Evolutionary conservation across 1,284 basidiomycete species (phyloP).

Genomic region (Cryptococcus sp.): DNA sequence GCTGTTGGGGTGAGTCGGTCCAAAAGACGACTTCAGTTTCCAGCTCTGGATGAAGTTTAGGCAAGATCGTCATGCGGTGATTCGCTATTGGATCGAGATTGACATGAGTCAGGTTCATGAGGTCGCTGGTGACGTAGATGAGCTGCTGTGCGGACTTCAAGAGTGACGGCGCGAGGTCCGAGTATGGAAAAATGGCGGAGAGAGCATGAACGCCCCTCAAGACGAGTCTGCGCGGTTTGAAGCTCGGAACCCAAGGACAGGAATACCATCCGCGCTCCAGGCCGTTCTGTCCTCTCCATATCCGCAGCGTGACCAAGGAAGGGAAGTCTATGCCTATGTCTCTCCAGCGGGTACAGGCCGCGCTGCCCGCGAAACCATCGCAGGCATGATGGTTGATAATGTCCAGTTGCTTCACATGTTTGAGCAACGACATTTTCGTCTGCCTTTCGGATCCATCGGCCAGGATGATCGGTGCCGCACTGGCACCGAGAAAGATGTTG

Average conservation of each 20-base stretch:
- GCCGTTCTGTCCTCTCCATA: background rate
- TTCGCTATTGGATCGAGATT: background rate
- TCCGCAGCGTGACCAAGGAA: conserved; percentile 1
- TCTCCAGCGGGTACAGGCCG: conserved; percentile 14
- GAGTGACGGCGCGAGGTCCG: background rate
- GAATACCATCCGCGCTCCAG: background rate
- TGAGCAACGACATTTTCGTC: conserved; percentile 5
- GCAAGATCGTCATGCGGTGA: background rate
- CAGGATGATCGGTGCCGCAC: conserved; percentile 4
- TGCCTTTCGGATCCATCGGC: conserved; percentile 5
- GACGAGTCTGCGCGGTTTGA: conserved; percentile 1
- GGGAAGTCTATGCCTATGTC: conserved; percentile 9
- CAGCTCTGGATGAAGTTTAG: background rate
- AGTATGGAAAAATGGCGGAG: background rate
- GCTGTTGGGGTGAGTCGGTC: conserved; percentile 2
- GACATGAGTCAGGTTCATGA: conserved; percentile 3
- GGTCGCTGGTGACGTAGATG: conserved; percentile 1
- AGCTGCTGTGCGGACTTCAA: background rate
- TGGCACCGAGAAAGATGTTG: conserved; percentile 8
- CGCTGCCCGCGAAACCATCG: conserved; percentile 2
- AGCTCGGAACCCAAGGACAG: conserved; percentile 10
- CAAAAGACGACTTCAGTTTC: conserved; percentile 11
- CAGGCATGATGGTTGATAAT: conserved; percentile 11
- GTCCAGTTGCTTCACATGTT: conserved; percentile 6
- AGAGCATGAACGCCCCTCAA: conserved; percentile 1